Base-by-base conservation (phyloP, 805 yeast species). In the Komagataella populi region DNA sequence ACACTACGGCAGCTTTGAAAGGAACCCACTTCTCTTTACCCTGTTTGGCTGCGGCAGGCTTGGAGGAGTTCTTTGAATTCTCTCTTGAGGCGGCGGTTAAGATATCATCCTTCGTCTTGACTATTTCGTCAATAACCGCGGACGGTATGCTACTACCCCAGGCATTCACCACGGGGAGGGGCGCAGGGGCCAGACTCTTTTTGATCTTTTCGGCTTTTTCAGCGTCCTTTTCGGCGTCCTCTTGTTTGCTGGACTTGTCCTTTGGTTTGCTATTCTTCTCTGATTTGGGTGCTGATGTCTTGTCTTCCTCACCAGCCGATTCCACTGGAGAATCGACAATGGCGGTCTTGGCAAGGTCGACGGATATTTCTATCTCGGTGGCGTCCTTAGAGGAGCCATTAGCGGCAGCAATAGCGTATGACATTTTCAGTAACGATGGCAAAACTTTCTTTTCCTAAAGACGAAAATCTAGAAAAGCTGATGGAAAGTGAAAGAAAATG, bases 1-100 rank as follows among this genome's bases (percentile, higher is more conserved):
- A 68, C 23, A 73, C 74, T 48, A 76, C 77, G 46, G 77, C 66
- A 23, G 80, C 85, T 57, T 78, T 74, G 62, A 76, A 78, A n/a
- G 87, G 87, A 45, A 81, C 76, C 87, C 87, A 82, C 62, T 83
- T 84, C 59, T 78, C 84, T 59, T 77, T 80, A 52, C 81, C 80
- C 14, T 65, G 48, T 50, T 58, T 56, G 51, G 57, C 56, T 16
- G 51, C 50, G 18, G 59, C 57, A 45, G 51, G 52, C 44, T 58
- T 46, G n/a, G 55, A 23, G 23, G 57, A 59, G 23, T 52, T 50
- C 45, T 49, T 56, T 53, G 59, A 50, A 50, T 60, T 59, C 6
- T 59, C 55, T n/a, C 59, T 48, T 52, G 48, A 23, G 36, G 48
- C 23, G 17, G 24, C 46, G 23, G 63, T 60, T 46, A 67, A 58